Evolutionary conservation across 306 rosid genomes (phyloP), one percentile per base, ranked within the genome.

Genomic region (Prunus fruticosa): DNA sequence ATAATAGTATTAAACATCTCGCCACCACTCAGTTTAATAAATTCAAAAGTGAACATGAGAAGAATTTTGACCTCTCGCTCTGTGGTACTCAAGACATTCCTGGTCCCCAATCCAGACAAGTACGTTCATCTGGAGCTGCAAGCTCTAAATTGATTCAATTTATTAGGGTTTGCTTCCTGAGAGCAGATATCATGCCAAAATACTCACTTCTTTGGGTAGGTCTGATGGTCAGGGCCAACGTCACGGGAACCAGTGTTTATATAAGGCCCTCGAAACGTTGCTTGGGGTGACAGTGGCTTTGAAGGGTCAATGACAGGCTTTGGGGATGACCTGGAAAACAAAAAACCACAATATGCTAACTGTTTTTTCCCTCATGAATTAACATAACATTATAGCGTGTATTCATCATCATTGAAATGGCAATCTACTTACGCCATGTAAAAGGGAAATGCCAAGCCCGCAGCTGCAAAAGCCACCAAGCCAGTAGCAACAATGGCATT

Each of bases 211-310:
- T 92, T 88, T 0, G 82, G 34, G 74, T 86, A 87, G 34, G 86
- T 79, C 51, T 63, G 87, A 70, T 78, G 83, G 80, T 91, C 97
- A 1, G 98, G 98, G 78, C 99, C 97, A 60, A 96, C 66, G 2
- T 92, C 99, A 8, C 91, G 93, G 0, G 99, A 96, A 11, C 98
- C 97, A 0, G 99, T 96, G 87, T 96, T 92, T 18, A 95, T 88
- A 57, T 92, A 95, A 60, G 99, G 99, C 74, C 99, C 99, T 86
- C 97, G 92, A 74, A 89, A 92, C 20, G 97, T 95, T 50, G 99
- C 97, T 81, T 96, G 99, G 2, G 97, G 98, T 34, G 99, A 79
- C 41, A 91, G 86, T 3, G 98, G 93, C 86, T 86, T 92, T 71
- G 96, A 67, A 58, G 98, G 82, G 61, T 96, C 98, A 72, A 96